Evolutionary conservation across 2,329 filamentous ascomycete species (phyloP).

Genomic region (Penicillium sp.): DNA sequence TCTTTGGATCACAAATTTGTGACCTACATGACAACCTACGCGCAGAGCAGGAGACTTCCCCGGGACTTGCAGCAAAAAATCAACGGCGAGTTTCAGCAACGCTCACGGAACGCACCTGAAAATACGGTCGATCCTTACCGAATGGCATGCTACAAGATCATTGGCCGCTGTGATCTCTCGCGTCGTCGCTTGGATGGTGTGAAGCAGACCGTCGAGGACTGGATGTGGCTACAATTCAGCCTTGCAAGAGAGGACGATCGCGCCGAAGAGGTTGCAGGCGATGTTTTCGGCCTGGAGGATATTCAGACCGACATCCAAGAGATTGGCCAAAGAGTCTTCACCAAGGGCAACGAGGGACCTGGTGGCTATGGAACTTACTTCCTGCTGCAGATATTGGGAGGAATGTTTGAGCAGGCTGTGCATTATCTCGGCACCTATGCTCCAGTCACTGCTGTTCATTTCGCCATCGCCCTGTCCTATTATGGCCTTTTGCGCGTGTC

Average conservation of each 20-base stretch:
- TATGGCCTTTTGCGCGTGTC: conserved; percentile 83
- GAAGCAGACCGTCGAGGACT: conserved; percentile 55
- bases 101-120: conserved; percentile 72
- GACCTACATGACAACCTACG: conserved; percentile 77
- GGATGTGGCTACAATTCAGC: conserved; percentile 59
- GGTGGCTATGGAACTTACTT: conserved; percentile 85
- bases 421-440: conserved; percentile 85
- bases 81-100: conserved; percentile 79
- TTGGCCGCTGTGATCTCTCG: conserved; percentile 63
- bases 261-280: conserved; percentile 53
- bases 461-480: conserved; percentile 77
- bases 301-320: conserved; percentile 74
- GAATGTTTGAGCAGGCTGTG: conserved; percentile 89
- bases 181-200: conserved; percentile 51
- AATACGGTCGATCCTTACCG: conserved; percentile 87
- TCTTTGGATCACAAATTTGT: conserved; percentile 85
- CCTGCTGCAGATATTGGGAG: conserved; percentile 78
- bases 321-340: conserved; percentile 85
- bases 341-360: conserved; percentile 67
- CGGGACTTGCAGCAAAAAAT: conserved; percentile 76
- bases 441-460: conserved; percentile 89
- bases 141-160: conserved; percentile 95
- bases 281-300: conserved; percentile 55
- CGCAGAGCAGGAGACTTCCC: conserved; percentile 66
- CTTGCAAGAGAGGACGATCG: conserved; percentile 55